Conservation (phyloP, 1,284 basidiomycete species). For the Pascua guehoae region DNA sequence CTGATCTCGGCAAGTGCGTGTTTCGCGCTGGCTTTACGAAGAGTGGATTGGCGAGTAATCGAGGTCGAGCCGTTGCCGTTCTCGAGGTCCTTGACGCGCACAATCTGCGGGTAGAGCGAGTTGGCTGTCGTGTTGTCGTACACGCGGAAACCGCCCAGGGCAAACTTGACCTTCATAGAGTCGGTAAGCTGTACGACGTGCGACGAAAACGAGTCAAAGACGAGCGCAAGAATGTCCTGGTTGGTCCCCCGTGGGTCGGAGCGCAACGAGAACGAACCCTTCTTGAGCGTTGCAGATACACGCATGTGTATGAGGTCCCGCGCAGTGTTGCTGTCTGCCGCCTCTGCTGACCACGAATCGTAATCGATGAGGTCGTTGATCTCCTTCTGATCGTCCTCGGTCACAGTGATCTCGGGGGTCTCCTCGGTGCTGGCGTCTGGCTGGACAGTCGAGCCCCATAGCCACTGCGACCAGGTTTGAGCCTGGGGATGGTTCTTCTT, state of each 20-base stretch:
- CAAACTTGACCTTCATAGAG: slow-evolving; percentile 76
- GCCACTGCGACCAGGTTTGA: slow-evolving; percentile 75
- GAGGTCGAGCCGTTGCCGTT: slow-evolving; percentile 12
- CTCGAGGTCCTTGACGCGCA: slow-evolving; percentile 70
- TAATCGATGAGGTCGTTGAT: slow-evolving; percentile 93
- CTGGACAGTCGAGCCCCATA: slow-evolving; percentile 63
- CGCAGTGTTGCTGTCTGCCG: slow-evolving; percentile 61
- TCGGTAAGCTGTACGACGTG: slow-evolving; percentile 81
- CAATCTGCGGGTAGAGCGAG: slow-evolving; percentile 86
- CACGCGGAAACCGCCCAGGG: slow-evolving; percentile 82
- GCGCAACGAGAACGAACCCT: slow-evolving; percentile 79
- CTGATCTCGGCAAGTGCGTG: slow-evolving; percentile 39
- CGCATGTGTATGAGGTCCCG: slow-evolving; percentile 78
- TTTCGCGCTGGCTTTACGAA: slow-evolving; percentile 31
- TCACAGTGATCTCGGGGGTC: slow-evolving; percentile 45
- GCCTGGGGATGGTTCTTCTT: slow-evolving; percentile 52
- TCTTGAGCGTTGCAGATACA: slow-evolving; percentile 73
- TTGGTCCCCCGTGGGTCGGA: slow-evolving; percentile 61
- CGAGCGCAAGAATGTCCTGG: slow-evolving; percentile 75
- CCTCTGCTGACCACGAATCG: slow-evolving; percentile 70
- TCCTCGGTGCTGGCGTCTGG: slow-evolving; percentile 16
- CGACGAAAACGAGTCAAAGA: slow-evolving; percentile 85
- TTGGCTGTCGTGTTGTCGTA: slow-evolving; percentile 84
- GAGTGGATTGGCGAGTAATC: slow-evolving; percentile 21
- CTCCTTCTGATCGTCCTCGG: slow-evolving; percentile 87